Evolutionary conservation across 768 basidiomycete genomes (phyloP).

Genomic region (Leccinum boreale): DNA sequence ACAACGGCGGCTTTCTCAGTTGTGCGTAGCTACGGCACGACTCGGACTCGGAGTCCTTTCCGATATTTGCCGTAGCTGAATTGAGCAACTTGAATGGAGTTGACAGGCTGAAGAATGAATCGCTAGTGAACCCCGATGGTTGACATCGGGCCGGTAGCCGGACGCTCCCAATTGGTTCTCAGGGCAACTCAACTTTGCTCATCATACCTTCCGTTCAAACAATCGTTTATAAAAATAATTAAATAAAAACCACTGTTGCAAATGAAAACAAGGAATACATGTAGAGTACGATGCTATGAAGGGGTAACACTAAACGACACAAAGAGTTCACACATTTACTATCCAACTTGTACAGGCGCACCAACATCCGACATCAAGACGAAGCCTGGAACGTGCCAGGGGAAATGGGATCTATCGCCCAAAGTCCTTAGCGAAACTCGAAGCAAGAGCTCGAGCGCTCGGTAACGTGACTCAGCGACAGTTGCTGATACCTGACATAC

Average conservation of each 20-base stretch:
- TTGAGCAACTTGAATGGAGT: neutral
- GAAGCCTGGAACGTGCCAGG: neutral
- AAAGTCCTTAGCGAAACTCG: slow-evolving; percentile 69
- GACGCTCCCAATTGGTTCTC: neutral
- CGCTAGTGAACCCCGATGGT: neutral
- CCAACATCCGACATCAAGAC: slow-evolving; percentile 4
- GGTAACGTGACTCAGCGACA: slow-evolving; percentile 77
- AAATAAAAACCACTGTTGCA: neutral
- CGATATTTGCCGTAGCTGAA: neutral
- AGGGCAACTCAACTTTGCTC: neutral
- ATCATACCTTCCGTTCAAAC: neutral
- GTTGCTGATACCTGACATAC: slow-evolving; percentile 74
- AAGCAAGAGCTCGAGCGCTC: slow-evolving; percentile 73
- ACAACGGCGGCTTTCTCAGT: neutral
- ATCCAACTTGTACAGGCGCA: slow-evolving; percentile 4
- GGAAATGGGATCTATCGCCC: slow-evolving; percentile 2
- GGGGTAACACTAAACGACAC: slow-evolving; percentile 21
- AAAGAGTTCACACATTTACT: slow-evolving; percentile 14
- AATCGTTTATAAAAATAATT: neutral
- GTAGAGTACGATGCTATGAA: slow-evolving; percentile 16
- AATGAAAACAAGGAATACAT: slow-evolving; percentile 9
- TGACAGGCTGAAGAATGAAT: neutral
- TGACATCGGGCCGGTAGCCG: neutral
- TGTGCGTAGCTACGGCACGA: neutral
- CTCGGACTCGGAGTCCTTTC: neutral